Evolutionary conservation across 2,329 filamentous ascomycete genomes (phyloP), one percentile per base, ranked within the genome.

Genomic region (Microcera coccophila): DNA sequence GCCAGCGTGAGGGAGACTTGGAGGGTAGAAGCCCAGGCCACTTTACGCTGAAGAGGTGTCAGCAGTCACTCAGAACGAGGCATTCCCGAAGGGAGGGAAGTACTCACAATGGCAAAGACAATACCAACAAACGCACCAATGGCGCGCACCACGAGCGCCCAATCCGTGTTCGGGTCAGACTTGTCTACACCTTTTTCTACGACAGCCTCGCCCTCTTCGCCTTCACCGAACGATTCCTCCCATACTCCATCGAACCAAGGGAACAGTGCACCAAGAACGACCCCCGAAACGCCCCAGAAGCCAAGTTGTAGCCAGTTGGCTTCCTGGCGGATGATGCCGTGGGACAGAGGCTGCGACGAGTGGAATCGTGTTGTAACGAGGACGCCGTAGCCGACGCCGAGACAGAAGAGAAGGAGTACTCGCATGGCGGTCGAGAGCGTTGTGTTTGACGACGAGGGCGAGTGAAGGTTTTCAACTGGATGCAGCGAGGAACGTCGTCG

Each of bases 1-100:
- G 90, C 87, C 37, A 98, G 81, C 1, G 90, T 93, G 19, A 94
- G 67, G 1, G 90, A 94, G 16, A 94, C 82, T 66, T 98, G 93
- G n/a, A 95, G 80, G 2, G 90, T 93, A 8, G 90, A 96, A 57
- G 90, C 79, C 93, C 93, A 98, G 1, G 89, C 87, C 9, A 96
- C 79, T 65, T 87, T 88, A 52, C 93, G 84, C 88, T 94, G 35
- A 22, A 37, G 42, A 7, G 5, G 14, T 36, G 52, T 61, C 41
- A 59, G 49, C 22, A 34, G 4, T 15, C 26, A 15, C 18, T 20
- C 31, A 28, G 24, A 14, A 9, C 24, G 14, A 32, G 8, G 8
- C 15, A 15, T 32, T 32, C 15, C n/a, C 7, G 29, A 15, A n/a
- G 11, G 29, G 31, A 34, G 16, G 34, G 38, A 20, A 37, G 29